Base-by-base conservation (phyloP, 495 filamentous ascomycete genomes). In the Podospora pseudoanserina region DNA sequence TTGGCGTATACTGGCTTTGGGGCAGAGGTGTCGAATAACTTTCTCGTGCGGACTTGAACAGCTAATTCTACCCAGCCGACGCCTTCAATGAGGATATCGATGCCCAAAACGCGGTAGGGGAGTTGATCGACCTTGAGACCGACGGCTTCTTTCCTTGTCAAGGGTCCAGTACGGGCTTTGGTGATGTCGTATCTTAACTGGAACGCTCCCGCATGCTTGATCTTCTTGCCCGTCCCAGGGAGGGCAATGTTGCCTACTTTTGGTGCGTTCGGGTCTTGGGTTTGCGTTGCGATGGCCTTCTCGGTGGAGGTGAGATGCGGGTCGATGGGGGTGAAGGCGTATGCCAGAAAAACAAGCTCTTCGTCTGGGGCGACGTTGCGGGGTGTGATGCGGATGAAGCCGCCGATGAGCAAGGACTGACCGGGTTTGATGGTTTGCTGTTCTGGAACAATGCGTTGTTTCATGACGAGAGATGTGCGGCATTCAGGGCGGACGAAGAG, bases 31-130 rank as follows among this genome's bases (percentile, higher is more conserved):
- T 49, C 62, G n/a, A 26, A 70, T 62, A 85, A 67, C 28, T 78
- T 72, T 71, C 70, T 86, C 27, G 84, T 85, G 26, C 94, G 87
- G 7, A 95, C 85, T 77, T 98, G 94, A 16, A 89, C 88, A 5
- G 86, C 89, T 20, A 99, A 77, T 76, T 99, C 95, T 7, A 99
- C 84, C 94, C 96, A 99, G 2, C 95, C 95, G 55, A 89, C 88
- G 20, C 94, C 92, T 71, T 97, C 93, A 49, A 99, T 88, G 7
- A 99, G 80, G 53, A 99, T 87, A 75, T 99, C 95, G 0, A 90
- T 84, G 5, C 88, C 84, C 64, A 94, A 81, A 3, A 97, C 87
- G 11, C 83, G 84, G 75, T 94, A 99, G 2, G 93, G 94, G 53
- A 98, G 79, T 26, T 70, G 68, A 0, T 88, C 82, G 7, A 85